Evolutionary conservation across 208 protist genomes (phyloP).

Genomic region (Leishmania turanica): DNA sequence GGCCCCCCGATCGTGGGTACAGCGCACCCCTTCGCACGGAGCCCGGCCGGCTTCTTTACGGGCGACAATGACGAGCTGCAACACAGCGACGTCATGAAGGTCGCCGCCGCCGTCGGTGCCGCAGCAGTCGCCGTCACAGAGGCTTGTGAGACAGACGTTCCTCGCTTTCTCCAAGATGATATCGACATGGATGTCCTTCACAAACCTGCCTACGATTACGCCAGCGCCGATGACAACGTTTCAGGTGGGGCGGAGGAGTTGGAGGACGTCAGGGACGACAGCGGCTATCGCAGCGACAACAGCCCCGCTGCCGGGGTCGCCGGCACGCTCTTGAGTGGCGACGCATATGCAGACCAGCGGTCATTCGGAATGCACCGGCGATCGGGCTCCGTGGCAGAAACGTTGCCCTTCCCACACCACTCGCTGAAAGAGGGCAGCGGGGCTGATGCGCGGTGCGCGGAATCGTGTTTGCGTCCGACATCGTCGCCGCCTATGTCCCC

Average conservation of each 20-base stretch:
- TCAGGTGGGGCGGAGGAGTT: background rate
- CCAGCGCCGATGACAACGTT: background rate
- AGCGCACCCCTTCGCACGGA: background rate
- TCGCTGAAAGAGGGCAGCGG: background rate
- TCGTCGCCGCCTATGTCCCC: background rate
- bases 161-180: background rate
- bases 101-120: background rate
- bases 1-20: background rate
- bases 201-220: background rate
- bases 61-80: background rate
- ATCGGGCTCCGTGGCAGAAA: background rate
- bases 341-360: background rate
- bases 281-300: background rate
- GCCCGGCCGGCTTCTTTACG: background rate
- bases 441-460: too few relatives aligned
- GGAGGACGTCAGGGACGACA: background rate
- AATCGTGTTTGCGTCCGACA: background rate
- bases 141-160: background rate
- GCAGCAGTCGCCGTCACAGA: background rate
- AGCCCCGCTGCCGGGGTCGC: background rate
- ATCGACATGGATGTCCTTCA: background rate
- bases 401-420: background rate
- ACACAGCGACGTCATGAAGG: background rate
- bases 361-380: background rate
- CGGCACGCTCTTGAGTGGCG: background rate